A percentile compares a stretch with the other conserved stretches of the same genome.
phyloP scores from a whole-genome alignment of 1,139 yeast genomes.

The Taiozyma onychis region DNA sequence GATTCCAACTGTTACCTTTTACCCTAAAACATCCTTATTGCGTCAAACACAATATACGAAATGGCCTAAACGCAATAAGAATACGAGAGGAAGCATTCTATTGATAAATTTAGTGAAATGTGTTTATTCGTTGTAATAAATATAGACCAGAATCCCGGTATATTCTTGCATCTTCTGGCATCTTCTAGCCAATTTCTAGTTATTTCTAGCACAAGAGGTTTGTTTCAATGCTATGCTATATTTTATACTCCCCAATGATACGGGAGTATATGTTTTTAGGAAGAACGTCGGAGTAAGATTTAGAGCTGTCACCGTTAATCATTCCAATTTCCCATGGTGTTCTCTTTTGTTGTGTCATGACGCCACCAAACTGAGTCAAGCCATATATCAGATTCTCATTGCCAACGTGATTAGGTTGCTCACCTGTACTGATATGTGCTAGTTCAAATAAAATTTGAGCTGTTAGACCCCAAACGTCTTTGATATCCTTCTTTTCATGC shows the following conservation, averaged over 20 bases:
- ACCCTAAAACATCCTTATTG: no score
- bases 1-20: no score
- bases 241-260: conserved; percentile 16
- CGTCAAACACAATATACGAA: no score
- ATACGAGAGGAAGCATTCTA: no score
- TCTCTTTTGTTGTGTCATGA: conserved; percentile 31
- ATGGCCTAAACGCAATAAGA: no score
- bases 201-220: background rate
- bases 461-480: conserved; percentile 89
- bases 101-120: no score
- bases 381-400: conserved; percentile 64
- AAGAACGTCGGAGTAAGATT: conserved; percentile 45
- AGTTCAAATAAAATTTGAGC: conserved; percentile 80
- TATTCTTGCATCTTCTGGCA: background rate
- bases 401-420: conserved; percentile 33
- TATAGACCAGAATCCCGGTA: background rate
- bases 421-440: conserved; percentile 44
- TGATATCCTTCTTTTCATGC: conserved; percentile 30
- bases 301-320: conserved; percentile 32
- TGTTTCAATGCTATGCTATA: background rate
- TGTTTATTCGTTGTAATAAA: background rate
- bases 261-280: conserved; percentile 23
- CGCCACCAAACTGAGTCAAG: conserved; percentile 46
- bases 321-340: conserved; percentile 38
- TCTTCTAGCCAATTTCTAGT: background rate